Base-by-base conservation (phyloP, 208 protist species). In the Trypanosomatidae sp. region DNA sequence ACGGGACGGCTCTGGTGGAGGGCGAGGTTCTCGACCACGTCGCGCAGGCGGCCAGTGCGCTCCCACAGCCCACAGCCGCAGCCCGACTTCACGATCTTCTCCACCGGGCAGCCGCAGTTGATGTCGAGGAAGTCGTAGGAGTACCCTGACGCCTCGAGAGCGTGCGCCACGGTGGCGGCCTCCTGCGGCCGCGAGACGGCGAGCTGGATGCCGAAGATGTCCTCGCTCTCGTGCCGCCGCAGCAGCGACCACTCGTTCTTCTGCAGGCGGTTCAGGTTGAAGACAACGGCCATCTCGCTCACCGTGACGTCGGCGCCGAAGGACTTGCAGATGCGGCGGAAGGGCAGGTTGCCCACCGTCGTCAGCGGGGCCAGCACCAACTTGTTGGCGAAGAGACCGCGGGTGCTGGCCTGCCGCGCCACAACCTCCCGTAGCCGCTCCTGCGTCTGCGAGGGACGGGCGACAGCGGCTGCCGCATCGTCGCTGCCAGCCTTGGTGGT, bases 271-370 rank as follows among this genome's bases (percentile, higher is more conserved):
- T 97, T 88, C 10, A 99, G 65, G 72, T 97, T 96, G 66, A 75
- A 79, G 22, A 91, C 87, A 28, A 99, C 62, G 5, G 98, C 97
- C 98, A 99, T 99, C 81, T 99, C 98, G 52, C 93, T 86, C 79
- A 97, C 86, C 25, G 97, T 99, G 65, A 99, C 91, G 80, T 99
- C 98, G 0, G 82, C 93, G 9, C 95, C 95, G 64, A 95, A 91
- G 12, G 76, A 74, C 73, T 98, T 98, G 83, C 96, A 98, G 53
- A 99, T 72, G 49, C 94, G 89, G 41, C 98, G 92, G 74, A 99
- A 99, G 17, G 98, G 98, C 59, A 99, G 82, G 78, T 99, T 99
- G 62, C 98, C 98, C 28, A 99, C 97, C 9, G 98, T 99, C 9
- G 98, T 99, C 39, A 99, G 92, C 12, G 98, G 98, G 25, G 98